Evolutionary conservation across 176 grass and related monocot species (phyloP), one percentile per base, ranked within the genome.

Genomic region (Carex myosuroides): DNA sequence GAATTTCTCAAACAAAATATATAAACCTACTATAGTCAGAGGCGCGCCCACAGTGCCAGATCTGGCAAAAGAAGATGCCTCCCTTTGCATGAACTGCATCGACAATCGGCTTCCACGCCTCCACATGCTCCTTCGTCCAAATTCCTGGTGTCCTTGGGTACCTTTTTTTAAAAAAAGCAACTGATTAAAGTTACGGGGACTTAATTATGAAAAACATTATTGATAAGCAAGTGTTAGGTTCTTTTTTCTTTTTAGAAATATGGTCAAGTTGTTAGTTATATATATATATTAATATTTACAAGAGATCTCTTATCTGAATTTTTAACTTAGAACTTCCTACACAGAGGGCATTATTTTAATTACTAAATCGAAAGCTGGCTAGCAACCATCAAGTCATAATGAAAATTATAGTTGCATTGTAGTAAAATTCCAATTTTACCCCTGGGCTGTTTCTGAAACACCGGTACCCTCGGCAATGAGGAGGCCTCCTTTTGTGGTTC

Each of bases 31-130:
- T 75, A 39, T 79, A 16, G 48, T 86, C 65, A 3, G 85, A 81
- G 37, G 66, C 60, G 3, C 85, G 63, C 72, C 85, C 85, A n/a
- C 33, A 21, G 41, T 86, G 84, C 84, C 84, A 86, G 63, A 86
- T 86, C 72, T 86, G 73, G 59, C 84, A 86, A 65, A 86, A 81
- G 61, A 86, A 86, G 21, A 86, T 81, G 61, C 85, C 85, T 67
- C 85, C 76, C 46, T 86, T 86, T 59, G 48, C 76, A 58, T 86
- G 85, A 67, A 86, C 85, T 8, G 85, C 85, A 17, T 81, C 13
- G 17, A 86, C 76, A 59, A 86, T 86, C 8, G 85, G 85, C 63
- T 59, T 86, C 85, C 85, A 86, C 8, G 85, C 85, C 53, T 81
- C 85, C 16, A 86, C 85, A 32, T 86, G 85, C 60, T 86, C 85